Conservation (phyloP, 2,329 filamentous ascomycete species). For the Fusarium sp. region DNA sequence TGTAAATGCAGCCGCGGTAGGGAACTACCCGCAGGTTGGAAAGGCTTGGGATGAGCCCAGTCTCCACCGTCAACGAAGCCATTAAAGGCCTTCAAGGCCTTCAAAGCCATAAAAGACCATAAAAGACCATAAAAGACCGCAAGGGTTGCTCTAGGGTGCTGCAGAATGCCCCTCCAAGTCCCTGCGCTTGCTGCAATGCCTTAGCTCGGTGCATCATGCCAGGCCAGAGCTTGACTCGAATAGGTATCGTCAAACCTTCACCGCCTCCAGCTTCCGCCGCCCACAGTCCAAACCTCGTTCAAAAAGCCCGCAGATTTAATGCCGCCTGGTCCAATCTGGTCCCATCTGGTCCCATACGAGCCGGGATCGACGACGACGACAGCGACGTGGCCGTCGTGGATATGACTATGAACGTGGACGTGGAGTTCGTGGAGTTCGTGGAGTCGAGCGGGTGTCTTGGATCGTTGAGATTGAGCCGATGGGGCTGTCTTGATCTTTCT, state of each 20-base stretch:
- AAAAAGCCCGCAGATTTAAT: conserved; percentile 47
- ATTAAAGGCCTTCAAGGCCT: too few relatives aligned
- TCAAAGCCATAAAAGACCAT: too few relatives aligned
- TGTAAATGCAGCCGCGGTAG: conserved; percentile 7
- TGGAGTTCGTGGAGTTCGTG: too few relatives aligned
- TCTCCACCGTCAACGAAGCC: not conserved
- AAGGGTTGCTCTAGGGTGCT: too few relatives aligned
- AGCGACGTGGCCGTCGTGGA: conserved; percentile 35
- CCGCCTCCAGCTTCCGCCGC: conserved; percentile 40
- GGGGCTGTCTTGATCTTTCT: conserved; percentile 7
- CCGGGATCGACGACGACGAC: conserved; percentile 30
- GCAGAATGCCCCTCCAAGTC: conserved; percentile 26
- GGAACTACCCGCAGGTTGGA: conserved; percentile 26
- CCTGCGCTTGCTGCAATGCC: conserved; percentile 35
- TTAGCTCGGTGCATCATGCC: conserved; percentile 46
- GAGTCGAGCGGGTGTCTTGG: not conserved
- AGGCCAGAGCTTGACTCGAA: conserved; percentile 41
- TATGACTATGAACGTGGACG: conserved; percentile 12
- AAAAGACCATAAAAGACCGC: too few relatives aligned
- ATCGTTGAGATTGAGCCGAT: conserved; percentile 3
- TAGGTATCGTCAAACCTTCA: conserved; percentile 47
- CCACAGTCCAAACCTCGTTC: conserved; percentile 14
- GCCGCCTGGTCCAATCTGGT: conserved; percentile 20
- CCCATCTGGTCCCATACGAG: conserved; percentile 7
- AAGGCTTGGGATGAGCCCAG: too few relatives aligned